Conservation (phyloP, 805 yeast species). For the Candida sphagnicola region DNA sequence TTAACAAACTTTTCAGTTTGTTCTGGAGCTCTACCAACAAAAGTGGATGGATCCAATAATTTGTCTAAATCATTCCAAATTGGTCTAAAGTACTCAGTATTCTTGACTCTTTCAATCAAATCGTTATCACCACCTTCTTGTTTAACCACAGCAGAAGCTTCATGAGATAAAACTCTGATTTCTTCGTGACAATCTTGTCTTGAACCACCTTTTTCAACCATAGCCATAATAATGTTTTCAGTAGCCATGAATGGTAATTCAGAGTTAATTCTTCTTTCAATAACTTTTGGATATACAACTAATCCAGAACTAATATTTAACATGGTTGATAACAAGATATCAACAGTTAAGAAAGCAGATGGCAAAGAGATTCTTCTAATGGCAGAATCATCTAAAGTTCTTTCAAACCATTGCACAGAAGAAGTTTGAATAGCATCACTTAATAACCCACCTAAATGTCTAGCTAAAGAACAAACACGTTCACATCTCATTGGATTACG, state of each 20-base stretch:
- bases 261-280: slow-evolving; percentile 89
- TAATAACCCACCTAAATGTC: slow-evolving; percentile 89
- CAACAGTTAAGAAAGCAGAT: slow-evolving; percentile 94
- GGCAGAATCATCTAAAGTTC: slow-evolving; percentile 97
- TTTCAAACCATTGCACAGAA: slow-evolving; percentile 98
- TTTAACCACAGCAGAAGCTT: slow-evolving; percentile 95
- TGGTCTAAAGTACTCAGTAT: slow-evolving; percentile 80
- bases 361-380: slow-evolving; percentile 96
- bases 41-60: slow-evolving; percentile 86
- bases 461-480: slow-evolving; percentile 96
- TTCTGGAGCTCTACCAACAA: slow-evolving; percentile 97
- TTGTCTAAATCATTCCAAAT: slow-evolving; percentile 79
- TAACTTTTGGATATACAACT: slow-evolving; percentile 98
- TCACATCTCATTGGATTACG: slow-evolving; percentile 99
- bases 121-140: slow-evolving; percentile 99
- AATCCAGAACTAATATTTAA: slow-evolving; percentile 90
- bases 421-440: slow-evolving; percentile 96
- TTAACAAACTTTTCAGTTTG: slow-evolving; percentile 92
- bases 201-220: slow-evolving; percentile 97
- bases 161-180: slow-evolving; percentile 93
- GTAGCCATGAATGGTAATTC: slow-evolving; percentile 99
- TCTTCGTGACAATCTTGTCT: slow-evolving; percentile 98
- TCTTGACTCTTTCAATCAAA: slow-evolving; percentile 80
- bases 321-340: slow-evolving; percentile 84
- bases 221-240: slow-evolving; percentile 98